Base-by-base conservation (phyloP, 352 stramenopile species). In the Phytopythium mirpurense region DNA sequence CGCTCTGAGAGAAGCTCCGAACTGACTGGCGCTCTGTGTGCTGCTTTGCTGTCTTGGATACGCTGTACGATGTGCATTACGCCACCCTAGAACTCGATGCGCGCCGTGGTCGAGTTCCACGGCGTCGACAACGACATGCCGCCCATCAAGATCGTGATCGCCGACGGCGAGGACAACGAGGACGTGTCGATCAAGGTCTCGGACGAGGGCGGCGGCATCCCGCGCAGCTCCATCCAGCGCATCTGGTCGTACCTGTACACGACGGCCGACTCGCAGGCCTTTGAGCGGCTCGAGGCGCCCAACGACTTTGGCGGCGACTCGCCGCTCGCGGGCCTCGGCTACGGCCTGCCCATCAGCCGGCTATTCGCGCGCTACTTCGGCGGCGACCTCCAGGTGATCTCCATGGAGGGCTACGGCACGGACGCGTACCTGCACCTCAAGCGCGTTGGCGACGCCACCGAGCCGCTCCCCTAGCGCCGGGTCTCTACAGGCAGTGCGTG, bases 171-270 rank as follows among this genome's bases (percentile, higher is more conserved):
- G 52, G 89, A 98, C 53, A 99, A 99, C 65, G 96, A 99, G 72
- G 97, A 99, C 72, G 90, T 98, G 36, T 98, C 98, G 40, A 99
- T 99, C 54, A 99, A 99, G 81, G 97, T 99, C 48, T 98, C 88
- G 51, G 98, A 99, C 70, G 97, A 99, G 76, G 98, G 98, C 32
- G 98, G 98, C 42, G 98, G 98, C 48, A 99, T 99, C 66, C 90
- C 95, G 19, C 87, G 98, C 38, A 98, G 88, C 40, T 97, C 98
- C 15, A 96, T 99, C 63, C 96, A 95, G 34, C 90, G 96, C 40
- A 99, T 99, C 62, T 99, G 97, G 96, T 98, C 87, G 50, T 99
- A 99, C 76, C 75, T 99, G 11, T 99, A 99, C 74, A 99, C 97
- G 32, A 99, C 98, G 0, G 97, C 96, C 9, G 94, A 99, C 70